These are phyloP conservation scores for Nepenthes mirabilis DNA, from an alignment of 148 eudicot species.

Conservation along the genomic window DNA sequence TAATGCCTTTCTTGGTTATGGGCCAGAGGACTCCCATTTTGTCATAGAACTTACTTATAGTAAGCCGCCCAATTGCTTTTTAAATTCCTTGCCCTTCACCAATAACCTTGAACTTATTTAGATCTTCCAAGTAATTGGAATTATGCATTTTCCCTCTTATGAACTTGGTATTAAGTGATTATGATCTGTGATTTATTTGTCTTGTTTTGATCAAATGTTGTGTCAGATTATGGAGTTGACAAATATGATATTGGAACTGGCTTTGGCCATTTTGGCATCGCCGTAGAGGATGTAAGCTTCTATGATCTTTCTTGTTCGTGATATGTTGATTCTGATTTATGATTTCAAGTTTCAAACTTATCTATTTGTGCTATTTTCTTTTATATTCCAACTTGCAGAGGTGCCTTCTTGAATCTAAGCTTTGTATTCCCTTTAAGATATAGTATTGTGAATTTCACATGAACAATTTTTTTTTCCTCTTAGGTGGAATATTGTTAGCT, in stretches of 20 bases:
- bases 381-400: too few relatives aligned
- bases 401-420: neutral
- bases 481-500: too few relatives aligned
- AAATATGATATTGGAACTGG: constrained; percentile 39
- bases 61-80: constrained; percentile 4
- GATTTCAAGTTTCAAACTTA: too few relatives aligned
- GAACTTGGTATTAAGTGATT: neutral
- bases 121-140: neutral
- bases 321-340: too few relatives aligned
- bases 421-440: too few relatives aligned
- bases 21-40: constrained; percentile 34
- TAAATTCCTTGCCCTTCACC: neutral
- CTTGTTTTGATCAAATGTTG: neutral
- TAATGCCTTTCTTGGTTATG: constrained; percentile 39
- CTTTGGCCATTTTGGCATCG: constrained; percentile 46
- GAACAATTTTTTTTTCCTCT: too few relatives aligned
- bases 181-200: constrained; percentile 1
- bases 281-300: constrained; percentile 39
- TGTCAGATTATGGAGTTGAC: constrained; percentile 38
- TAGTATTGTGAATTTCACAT: too few relatives aligned
- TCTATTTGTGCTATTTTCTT: too few relatives aligned
- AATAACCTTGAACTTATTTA: neutral
- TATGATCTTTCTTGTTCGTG: neutral
- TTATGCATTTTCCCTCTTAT: too few relatives aligned
- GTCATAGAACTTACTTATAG: constrained; percentile 33